Conservation (phyloP, 2,329 filamentous ascomycete genomes). For the Scedosporium minutisporum region DNA sequence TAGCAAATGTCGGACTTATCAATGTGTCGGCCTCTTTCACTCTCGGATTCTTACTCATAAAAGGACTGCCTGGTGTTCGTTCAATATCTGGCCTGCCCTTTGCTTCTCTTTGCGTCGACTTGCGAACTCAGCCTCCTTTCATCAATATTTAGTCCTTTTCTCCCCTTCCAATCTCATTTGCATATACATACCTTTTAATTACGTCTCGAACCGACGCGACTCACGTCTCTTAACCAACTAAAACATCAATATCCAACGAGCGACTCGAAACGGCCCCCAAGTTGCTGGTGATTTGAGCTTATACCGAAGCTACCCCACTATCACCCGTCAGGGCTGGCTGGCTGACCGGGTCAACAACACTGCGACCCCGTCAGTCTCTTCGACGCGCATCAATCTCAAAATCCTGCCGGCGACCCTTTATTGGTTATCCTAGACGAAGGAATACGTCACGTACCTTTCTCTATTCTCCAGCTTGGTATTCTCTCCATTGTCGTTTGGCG, state of each 20-base stretch:
- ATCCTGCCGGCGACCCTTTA: neutral
- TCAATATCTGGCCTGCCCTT: neutral
- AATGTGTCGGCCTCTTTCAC: neutral
- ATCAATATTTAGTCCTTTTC: neutral
- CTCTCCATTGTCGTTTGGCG: neutral
- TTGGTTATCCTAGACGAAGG: neutral
- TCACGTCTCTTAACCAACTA: too few species aligned
- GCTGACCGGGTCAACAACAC: too few species aligned
- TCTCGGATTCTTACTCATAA: neutral
- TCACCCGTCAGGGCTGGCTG: neutral
- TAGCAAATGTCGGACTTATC: conserved; percentile 1
- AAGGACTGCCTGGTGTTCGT: neutral
- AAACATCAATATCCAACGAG: too few species aligned
- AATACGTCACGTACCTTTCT: neutral
- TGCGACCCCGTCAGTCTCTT: too few species aligned
- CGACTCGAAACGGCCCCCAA: too few species aligned
- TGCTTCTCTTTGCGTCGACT: neutral
- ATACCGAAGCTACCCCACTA: neutral
- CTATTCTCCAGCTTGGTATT: neutral
- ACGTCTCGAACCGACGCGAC: neutral
- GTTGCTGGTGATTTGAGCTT: neutral
- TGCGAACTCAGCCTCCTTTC: neutral
- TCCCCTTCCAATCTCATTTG: neutral
- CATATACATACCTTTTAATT: too few species aligned
- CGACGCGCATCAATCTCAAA: too few species aligned